Evolutionary conservation across 2,329 filamentous ascomycete species (phyloP).

Genomic region (Karstenula rhodostoma): DNA sequence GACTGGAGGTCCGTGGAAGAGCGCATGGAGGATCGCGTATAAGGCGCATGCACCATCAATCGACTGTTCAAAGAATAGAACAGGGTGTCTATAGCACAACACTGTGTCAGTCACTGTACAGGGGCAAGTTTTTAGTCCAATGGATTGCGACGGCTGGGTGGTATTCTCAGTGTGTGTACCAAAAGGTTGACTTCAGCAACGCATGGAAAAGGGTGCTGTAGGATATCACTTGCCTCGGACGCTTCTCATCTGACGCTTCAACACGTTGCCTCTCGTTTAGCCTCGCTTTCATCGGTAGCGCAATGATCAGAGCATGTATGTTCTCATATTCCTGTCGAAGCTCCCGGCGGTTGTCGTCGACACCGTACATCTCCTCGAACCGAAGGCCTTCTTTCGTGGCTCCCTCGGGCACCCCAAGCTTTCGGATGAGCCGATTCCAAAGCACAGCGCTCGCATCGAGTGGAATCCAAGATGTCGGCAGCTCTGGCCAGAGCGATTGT

Average conservation of each 20-base stretch:
- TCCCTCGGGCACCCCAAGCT: slow-evolving; percentile 74
- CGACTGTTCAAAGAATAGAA: slow-evolving; percentile 85
- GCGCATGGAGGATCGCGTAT: slow-evolving; percentile 85
- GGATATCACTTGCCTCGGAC: no score
- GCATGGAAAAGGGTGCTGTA: no score
- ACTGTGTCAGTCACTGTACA: slow-evolving; percentile 70
- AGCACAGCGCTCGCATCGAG: slow-evolving; percentile 82
- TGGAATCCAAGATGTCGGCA: slow-evolving; percentile 40
- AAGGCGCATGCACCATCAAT: slow-evolving; percentile 93
- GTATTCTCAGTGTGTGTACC: no score
- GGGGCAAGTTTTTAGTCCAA: slow-evolving; percentile 59
- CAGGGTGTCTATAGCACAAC: slow-evolving; percentile 59
- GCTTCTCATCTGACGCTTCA: neutral
- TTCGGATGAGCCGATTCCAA: slow-evolving; percentile 82
- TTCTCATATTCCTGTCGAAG: slow-evolving; percentile 53
- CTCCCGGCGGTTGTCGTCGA: slow-evolving; percentile 70
- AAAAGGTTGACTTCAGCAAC: no score
- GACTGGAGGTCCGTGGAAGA: slow-evolving; percentile 76
- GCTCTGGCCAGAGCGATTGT: neutral
- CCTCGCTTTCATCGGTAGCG: slow-evolving; percentile 84
- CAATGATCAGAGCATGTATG: slow-evolving; percentile 84
- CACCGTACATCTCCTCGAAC: slow-evolving; percentile 88
- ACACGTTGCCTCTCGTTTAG: slow-evolving; percentile 53
- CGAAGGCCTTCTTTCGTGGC: slow-evolving; percentile 58
- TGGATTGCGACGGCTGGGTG: no score